These are phyloP conservation scores for Cicer chorassanicum DNA, from an alignment of 306 rosid species.

Conservation along the genomic window DNA sequence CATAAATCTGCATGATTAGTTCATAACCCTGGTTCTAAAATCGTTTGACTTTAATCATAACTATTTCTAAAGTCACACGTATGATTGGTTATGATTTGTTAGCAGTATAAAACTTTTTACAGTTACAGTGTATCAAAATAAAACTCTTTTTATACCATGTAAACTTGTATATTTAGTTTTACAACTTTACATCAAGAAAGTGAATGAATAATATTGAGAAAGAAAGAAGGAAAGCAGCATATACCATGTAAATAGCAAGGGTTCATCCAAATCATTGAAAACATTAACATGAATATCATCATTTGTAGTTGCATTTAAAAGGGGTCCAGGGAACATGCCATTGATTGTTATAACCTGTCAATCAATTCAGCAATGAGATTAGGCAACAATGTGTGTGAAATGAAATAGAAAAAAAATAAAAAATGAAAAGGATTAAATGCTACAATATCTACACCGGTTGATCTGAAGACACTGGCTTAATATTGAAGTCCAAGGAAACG, in stretches of 20 bases:
- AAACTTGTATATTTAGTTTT: too few species aligned
- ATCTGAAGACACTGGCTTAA: constrained; percentile 49
- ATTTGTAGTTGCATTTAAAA: constrained; percentile 74
- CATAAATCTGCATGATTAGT: constrained; percentile 6
- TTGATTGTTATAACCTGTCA: constrained; percentile 79
- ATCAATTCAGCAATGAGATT: constrained; percentile 15
- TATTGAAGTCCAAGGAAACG: constrained; percentile 44
- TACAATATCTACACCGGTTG: constrained; percentile 52
- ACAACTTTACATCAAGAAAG: too few species aligned
- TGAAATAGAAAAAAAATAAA: not conserved
- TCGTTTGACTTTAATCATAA: too few species aligned
- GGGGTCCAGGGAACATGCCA: constrained; percentile 86
- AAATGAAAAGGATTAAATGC: not conserved
- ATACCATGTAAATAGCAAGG: constrained; percentile 81
- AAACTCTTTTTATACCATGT: too few species aligned
- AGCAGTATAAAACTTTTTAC: too few species aligned
- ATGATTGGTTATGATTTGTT: too few species aligned
- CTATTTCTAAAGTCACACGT: too few species aligned
- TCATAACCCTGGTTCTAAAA: not conserved
- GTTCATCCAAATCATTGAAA: constrained; percentile 71
- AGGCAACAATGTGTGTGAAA: not conserved
- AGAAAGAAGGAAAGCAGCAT: not conserved
- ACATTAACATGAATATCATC: constrained; percentile 67
- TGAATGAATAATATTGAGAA: too few species aligned
- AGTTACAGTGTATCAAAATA: too few species aligned